Evolutionary conservation across 805 yeast species (phyloP).

Genomic region (Torulaspora gathmanii): DNA sequence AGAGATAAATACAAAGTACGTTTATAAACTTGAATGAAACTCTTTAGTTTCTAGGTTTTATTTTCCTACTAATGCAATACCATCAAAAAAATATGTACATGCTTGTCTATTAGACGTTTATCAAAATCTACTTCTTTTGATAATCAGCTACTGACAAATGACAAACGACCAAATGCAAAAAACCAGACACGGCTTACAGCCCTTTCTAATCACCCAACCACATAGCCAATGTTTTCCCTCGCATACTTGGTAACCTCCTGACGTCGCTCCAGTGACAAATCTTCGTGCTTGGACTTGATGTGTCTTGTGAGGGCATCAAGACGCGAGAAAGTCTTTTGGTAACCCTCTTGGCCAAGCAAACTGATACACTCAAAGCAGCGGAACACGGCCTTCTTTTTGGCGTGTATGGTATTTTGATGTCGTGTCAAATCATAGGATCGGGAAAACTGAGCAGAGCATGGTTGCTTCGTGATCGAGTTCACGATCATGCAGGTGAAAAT

Average conservation of each 20-base stretch:
- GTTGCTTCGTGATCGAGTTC: slow-evolving; percentile 28
- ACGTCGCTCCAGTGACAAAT: slow-evolving; percentile 50
- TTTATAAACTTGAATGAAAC: background rate
- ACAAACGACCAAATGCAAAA: slow-evolving; percentile 3
- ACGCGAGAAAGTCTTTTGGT: slow-evolving; percentile 79
- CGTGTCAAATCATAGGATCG: slow-evolving; percentile 92
- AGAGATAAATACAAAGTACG: background rate
- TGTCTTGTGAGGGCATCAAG: slow-evolving; percentile 94
- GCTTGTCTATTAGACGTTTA: slow-evolving; percentile 1
- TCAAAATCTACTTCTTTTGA: background rate
- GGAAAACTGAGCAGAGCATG: slow-evolving; percentile 54
- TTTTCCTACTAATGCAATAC: too few relatives aligned
- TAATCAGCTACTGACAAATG: background rate
- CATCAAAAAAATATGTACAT: slow-evolving; percentile 1
- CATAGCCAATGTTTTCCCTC: slow-evolving; percentile 69
- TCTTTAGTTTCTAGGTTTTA: background rate
- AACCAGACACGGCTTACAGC: background rate
- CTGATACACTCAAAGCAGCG: slow-evolving; percentile 77
- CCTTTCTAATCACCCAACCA: slow-evolving; percentile 12
- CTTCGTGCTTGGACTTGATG: slow-evolving; percentile 82
- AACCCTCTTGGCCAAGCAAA: slow-evolving; percentile 39
- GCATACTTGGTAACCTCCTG: slow-evolving; percentile 67
- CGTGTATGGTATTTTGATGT: slow-evolving; percentile 95
- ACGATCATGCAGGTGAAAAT: slow-evolving; percentile 22
- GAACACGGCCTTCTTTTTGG: slow-evolving; percentile 77